Base-by-base conservation (phyloP, 2,329 filamentous ascomycete genomes). In the Aspergillus sergii region DNA sequence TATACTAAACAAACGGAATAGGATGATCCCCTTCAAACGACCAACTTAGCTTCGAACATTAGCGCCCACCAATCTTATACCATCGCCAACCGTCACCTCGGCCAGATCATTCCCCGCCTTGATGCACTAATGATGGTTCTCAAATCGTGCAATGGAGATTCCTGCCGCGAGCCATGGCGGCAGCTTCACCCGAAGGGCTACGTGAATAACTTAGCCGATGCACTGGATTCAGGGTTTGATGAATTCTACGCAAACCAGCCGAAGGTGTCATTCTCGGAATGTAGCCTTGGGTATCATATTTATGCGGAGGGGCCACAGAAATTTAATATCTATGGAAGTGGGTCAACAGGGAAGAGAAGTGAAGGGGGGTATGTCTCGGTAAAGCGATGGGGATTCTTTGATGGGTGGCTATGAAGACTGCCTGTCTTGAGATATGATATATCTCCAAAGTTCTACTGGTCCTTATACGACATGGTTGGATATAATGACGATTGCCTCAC, bases 41-140 rank as follows among this genome's bases (percentile, higher is more conserved):
- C 75, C 51, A 88, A 88, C 60, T 69, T 80, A 8, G 75, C 73
- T 1, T 64, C 67, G 10, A 65, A 73, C 23, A 60, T 73, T 39
- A 58, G 66, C 58, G 32, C 60, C 43, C 59, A 61, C 56, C 60
- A 66, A 59, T 65, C 41, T 4, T 51, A 57, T 16, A 53, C 32
- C 3, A 57, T 70, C 5, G 66, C 68, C 43, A 64, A 66, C 46
- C 68, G 71, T 3, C 64, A 66, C n/a, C 57, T 71, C 0, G 54
- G 66, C 7, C 79, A 81, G 58, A 77, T 87, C 0, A 68, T 83
- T 3, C 75, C 79, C 26, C 82, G 86, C 2, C 80, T 90, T 0
- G 87, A 89, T 64, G 78, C 86, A 3, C 78, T 90, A 1, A 78
- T 89, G 54, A 76, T 89, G 64, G 84, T 88, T 1, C 78, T 88